These are phyloP conservation scores for Ustilago xerochloae DNA, from an alignment of 1,284 basidiomycete genomes.

Conservation along the genomic window DNA sequence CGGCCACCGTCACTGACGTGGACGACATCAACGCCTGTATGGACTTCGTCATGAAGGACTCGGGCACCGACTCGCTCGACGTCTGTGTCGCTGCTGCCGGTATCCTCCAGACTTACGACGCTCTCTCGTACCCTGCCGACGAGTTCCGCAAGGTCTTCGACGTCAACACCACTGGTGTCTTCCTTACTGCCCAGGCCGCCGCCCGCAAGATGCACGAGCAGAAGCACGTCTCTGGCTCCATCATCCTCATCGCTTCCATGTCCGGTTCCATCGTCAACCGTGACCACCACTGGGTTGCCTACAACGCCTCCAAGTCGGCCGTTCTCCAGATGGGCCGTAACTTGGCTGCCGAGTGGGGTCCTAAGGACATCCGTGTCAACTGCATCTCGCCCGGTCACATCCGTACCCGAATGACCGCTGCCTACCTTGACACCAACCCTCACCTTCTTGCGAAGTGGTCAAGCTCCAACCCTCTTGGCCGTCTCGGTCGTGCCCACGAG, in stretches of 20 bases:
- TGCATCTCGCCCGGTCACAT: slow-evolving; percentile 66
- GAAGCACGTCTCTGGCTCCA: slow-evolving; percentile 79
- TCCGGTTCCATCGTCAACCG: slow-evolving; percentile 84
- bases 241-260: slow-evolving; percentile 86
- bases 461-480: slow-evolving; percentile 78
- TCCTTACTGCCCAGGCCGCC: slow-evolving; percentile 82
- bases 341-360: slow-evolving; percentile 84
- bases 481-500: slow-evolving; percentile 81
- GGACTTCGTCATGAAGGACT: slow-evolving; percentile 64
- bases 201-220: slow-evolving; percentile 78
- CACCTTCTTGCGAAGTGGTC: slow-evolving; percentile 79
- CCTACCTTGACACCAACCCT: slow-evolving; percentile 78
- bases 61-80: slow-evolving; percentile 74
- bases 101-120: slow-evolving; percentile 75
- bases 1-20: slow-evolving; percentile 73
- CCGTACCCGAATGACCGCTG: slow-evolving; percentile 78
- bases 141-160: slow-evolving; percentile 77
- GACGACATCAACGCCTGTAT: slow-evolving; percentile 67
- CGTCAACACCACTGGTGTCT: slow-evolving; percentile 80
- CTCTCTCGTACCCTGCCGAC: slow-evolving; percentile 77
- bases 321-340: slow-evolving; percentile 84
- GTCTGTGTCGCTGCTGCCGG: slow-evolving; percentile 82
- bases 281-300: slow-evolving; percentile 78
- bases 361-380: slow-evolving; percentile 73
- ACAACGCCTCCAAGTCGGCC: slow-evolving; percentile 83